These are phyloP conservation scores for Daphne laureola DNA, from an alignment of 441 rosid species.

Conservation along the genomic window DNA sequence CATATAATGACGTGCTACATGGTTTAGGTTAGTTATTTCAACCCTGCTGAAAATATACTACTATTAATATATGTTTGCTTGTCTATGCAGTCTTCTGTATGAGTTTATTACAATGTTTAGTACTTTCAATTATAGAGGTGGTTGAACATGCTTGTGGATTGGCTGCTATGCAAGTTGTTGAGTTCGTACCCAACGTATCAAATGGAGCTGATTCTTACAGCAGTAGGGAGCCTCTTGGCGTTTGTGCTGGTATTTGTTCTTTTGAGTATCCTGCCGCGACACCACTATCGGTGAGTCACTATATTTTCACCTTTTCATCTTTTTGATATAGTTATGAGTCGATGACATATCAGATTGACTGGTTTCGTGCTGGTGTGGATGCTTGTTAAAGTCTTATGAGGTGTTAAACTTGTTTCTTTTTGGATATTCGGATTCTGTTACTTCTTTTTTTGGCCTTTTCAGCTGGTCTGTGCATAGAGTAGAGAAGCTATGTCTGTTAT, in stretches of 20 bases:
- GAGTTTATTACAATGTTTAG: not conserved
- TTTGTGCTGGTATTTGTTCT: slow-evolving; percentile 40
- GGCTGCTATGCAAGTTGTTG: slow-evolving; percentile 48
- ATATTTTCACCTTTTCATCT: not conserved
- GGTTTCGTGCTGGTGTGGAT: no score
- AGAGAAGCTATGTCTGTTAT: no score
- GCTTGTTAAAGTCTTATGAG: no score
- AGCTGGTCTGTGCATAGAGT: no score
- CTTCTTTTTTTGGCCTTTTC: no score
- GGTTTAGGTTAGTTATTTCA: slow-evolving; percentile 23
- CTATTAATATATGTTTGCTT: slow-evolving; percentile 10
- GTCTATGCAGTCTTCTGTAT: not conserved
- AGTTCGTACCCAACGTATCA: slow-evolving; percentile 45
- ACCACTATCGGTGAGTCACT: slow-evolving; percentile 44
- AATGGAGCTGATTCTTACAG: slow-evolving; percentile 47
- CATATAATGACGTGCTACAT: slow-evolving; percentile 35
- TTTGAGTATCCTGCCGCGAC: slow-evolving; percentile 42
- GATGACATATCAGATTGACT: no score
- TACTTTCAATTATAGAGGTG: slow-evolving; percentile 33
- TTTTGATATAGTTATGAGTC: slow-evolving; percentile 1
- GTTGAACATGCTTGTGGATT: slow-evolving; percentile 64
- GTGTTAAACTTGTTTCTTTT: no score
- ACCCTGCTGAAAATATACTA: not conserved
- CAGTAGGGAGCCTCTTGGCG: slow-evolving; percentile 40
- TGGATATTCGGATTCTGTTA: no score